phyloP scores from a whole-genome alignment of 345 rosid species.

The Populus ilicifolia region DNA sequence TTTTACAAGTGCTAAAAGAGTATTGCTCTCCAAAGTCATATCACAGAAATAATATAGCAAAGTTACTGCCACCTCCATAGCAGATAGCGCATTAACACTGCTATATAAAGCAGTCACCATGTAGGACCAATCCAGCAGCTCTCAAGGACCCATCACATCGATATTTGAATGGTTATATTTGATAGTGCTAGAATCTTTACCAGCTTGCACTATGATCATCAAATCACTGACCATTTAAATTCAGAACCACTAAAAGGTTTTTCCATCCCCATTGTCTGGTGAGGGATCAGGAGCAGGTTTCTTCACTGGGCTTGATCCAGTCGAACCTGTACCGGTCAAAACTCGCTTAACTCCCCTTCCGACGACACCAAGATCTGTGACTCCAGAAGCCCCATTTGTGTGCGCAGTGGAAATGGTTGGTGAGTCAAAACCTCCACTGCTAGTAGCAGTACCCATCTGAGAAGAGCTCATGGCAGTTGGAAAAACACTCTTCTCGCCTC shows the following conservation, averaged over 20 bases:
- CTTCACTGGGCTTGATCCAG: constrained; percentile 56
- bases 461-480: constrained; percentile 52
- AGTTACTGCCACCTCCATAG: neutral
- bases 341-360: constrained; percentile 97
- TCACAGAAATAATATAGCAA: neutral
- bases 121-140: neutral
- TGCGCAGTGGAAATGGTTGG: constrained; percentile 76
- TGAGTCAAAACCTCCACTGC: constrained; percentile 52
- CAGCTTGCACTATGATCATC: neutral
- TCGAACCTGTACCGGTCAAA: constrained; percentile 37
- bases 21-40: neutral
- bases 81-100: neutral
- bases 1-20: neutral
- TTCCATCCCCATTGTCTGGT: constrained; percentile 49
- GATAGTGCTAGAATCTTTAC: neutral
- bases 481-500: constrained; percentile 36
- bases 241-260: constrained; percentile 23
- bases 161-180: neutral
- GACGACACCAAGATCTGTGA: constrained; percentile 80
- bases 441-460: constrained; percentile 41
- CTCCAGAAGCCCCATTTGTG: constrained; percentile 54
- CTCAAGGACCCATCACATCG: neutral
- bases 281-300: constrained; percentile 43
- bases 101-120: neutral
- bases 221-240: neutral